Evolutionary conservation across 2,329 filamentous ascomycete genomes (phyloP), one percentile per base, ranked within the genome.

Genomic region (Alternaria incomplexa): DNA sequence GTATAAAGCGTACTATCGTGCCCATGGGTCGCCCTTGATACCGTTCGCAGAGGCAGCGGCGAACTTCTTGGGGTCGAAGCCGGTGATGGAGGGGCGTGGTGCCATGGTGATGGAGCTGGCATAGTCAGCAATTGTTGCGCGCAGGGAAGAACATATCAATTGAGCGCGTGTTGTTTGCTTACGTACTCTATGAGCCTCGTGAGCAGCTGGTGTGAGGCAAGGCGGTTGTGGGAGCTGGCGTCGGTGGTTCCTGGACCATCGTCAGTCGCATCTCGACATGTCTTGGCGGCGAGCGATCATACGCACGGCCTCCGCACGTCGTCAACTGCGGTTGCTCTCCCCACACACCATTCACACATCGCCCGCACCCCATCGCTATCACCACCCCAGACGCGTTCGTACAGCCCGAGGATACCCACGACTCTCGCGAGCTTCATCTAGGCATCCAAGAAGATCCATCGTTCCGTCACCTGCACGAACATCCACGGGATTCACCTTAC

Each of bases 41-140:
- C 71, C 71, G 71, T 83, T 86, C 68, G 88, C 88, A 72, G 92
- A 85, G 48, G 93, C 86, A 67, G 88, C 88, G 79, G 89, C 91
- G 82, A 94, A 90, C 82, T 92, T 91, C 80, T 88, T 89, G 76
- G 93, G 87, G 84, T 96, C 91, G 87, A 98, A 98, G 83, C 95
- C 95, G 75, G 95, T 97, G 82, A 96, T 88, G 86, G 93, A 93
- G 78, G 88, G 86, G 84, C 81, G 81, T 67, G 82, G 78, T 71
- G 85, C 81, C 86, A 88, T 87, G 57, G 48, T 59, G 60, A 72
- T 77, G 66, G 61, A 73, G 66, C 63, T 62, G 63, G n/a, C 11
- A 30, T 12, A 57, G 71, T 75, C 47, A 76, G 68, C 57, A 62
- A 57, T 59, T 57, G 51, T 17, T 44, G 56, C 30, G 45, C 22